Percentiles rank a stretch among this genome's conserved stretches.
These are phyloP conservation scores for Xylariaceae sp. DNA, from an alignment of 2,329 filamentous ascomycete genomes.

Conservation along the genomic window DNA sequence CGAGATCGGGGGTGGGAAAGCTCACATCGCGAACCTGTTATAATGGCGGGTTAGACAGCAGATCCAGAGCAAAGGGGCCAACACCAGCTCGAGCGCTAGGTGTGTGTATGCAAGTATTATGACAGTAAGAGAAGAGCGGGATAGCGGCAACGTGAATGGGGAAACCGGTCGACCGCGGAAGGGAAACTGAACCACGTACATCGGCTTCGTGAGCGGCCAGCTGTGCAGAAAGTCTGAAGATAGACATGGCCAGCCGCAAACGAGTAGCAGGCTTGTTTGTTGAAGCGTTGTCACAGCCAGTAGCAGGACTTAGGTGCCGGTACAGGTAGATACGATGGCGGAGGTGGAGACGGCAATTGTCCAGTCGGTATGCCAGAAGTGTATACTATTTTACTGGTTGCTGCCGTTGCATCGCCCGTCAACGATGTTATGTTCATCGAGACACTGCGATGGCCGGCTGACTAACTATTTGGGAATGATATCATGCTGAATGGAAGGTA, in stretches of 20 bases:
- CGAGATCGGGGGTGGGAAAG: conserved; percentile 67
- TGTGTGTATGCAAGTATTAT: neutral
- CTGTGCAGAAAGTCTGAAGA: conserved; percentile 91
- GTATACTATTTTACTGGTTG: neutral
- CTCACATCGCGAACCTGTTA: conserved; percentile 77
- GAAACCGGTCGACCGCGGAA: conserved; percentile 4
- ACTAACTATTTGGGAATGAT: conserved; percentile 5
- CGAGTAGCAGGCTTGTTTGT: neutral
- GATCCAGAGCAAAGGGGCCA: neutral
- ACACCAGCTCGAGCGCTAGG: neutral
- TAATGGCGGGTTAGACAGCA: conserved; percentile 6
- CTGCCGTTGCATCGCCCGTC: neutral
- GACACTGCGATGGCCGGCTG: no score
- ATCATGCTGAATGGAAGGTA: conserved; percentile 5
- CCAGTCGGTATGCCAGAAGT: neutral
- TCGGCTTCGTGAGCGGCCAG: conserved; percentile 88
- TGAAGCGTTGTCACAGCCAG: neutral
- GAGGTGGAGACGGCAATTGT: neutral
- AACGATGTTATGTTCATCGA: neutral
- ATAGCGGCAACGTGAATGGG: neutral
- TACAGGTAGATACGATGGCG: neutral
- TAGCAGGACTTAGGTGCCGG: neutral
- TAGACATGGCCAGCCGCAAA: conserved; percentile 52
- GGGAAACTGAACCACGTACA: conserved; percentile 51
- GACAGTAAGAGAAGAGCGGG: neutral